Evolutionary conservation across 176 grass and related monocot genomes (phyloP).

Genomic region (Oryza brachyantha): DNA sequence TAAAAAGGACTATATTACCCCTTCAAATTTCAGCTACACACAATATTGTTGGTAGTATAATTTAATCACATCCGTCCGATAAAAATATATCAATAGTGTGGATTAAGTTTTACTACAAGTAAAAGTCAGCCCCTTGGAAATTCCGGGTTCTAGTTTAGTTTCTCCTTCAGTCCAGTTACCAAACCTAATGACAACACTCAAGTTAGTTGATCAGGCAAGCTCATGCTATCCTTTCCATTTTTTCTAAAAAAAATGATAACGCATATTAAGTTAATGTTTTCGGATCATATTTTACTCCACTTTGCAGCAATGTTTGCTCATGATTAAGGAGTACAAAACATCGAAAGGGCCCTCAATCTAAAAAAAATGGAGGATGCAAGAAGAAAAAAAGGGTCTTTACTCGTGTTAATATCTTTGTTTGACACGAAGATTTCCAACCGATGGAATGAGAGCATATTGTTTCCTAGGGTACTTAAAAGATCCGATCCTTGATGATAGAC

Average conservation of each 20-base stretch:
- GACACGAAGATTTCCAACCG: not conserved
- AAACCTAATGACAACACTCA: not conserved
- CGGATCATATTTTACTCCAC: not conserved
- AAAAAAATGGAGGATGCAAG: not conserved
- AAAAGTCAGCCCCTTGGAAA: too few relatives aligned
- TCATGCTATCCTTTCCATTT: not conserved
- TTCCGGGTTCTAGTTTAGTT: not conserved
- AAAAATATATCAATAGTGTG: too few relatives aligned
- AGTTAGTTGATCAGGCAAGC: not conserved
- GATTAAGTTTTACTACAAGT: too few relatives aligned
- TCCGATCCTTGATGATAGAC: not conserved
- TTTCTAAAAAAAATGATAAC: not conserved
- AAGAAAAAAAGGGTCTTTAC: not conserved
- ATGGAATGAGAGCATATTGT: not conserved
- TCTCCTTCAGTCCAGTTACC: not conserved
- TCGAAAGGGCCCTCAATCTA: too few relatives aligned
- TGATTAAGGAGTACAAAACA: not conserved
- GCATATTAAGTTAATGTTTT: not conserved
- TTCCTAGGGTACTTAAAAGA: not conserved
- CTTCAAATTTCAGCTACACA: too few relatives aligned
- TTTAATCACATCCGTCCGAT: too few relatives aligned
- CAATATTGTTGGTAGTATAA: too few relatives aligned
- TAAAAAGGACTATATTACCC: too few relatives aligned
- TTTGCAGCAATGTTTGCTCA: not conserved
- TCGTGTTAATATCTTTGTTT: not conserved